Base-by-base conservation (phyloP, 495 filamentous ascomycete genomes). In the Talaromyces ruber region DNA sequence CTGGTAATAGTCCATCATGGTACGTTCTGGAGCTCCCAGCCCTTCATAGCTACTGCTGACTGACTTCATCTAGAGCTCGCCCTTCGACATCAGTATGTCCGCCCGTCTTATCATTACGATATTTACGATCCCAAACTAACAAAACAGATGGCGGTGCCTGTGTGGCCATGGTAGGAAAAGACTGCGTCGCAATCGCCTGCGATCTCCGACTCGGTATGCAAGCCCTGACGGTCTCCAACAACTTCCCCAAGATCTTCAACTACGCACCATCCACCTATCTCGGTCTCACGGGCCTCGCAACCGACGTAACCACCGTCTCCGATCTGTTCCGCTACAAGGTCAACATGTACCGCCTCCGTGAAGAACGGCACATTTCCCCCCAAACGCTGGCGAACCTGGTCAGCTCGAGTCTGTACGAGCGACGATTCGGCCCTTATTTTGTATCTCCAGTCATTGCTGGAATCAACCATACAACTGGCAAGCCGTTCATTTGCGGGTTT, bases 311-410 rank as follows among this genome's bases (percentile, higher is more conserved):
- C 34, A 97, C 95, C 63, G 94, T 98, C 64, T 88, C 88, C 63
- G 94, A 98, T 77, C 90, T 97, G 65, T 94, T 98, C 83, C 92
- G 94, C 69, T 97, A 94, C 83, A 98, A 98, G 81, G 92, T 97
- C 68, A 98, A 98, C 83, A 93, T 98, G 91, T 98, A 98, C 85
- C 91, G 94, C 43, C 86, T 98, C 67, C 91, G 94, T 68, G 94
- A 98, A 79, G 94, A 98, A 80, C 92, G 94, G 66, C 82, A 90
- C 76, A 97, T 98, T 79, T 87, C 90, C 45, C 94, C 94, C 21
- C 82, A 89, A 76, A 98, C 94, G 53, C 87, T 98, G 78, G 93
- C 94, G 71, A 97, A 98, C 80, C 86, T 98, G 58, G 93, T 98
- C 68, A 91, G 86, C 71, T 88, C 84, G 63, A 86, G 82, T 62